Evolutionary conservation across 1,284 basidiomycete species (phyloP).

Genomic region (Sanghuangporus sanghuang): DNA sequence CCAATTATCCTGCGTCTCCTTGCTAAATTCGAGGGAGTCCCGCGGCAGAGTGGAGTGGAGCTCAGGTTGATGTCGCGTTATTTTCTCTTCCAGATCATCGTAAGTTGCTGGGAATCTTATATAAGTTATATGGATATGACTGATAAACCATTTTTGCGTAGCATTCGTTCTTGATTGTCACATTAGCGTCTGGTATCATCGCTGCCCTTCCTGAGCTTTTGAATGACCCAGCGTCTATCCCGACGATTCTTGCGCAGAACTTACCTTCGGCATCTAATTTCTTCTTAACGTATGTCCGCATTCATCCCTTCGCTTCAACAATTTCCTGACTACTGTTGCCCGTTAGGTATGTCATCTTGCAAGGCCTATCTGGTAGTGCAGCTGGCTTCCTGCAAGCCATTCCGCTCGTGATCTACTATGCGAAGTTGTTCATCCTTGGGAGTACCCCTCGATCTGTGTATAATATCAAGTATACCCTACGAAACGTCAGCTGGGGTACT

Average conservation of each 20-base stretch:
- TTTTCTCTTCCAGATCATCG: slow-evolving; percentile 89
- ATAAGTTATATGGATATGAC: neutral
- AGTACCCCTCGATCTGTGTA: slow-evolving; percentile 88
- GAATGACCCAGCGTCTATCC: slow-evolving; percentile 55
- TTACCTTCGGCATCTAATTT: slow-evolving; percentile 89
- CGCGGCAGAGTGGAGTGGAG: slow-evolving; percentile 78
- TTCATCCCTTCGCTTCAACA: neutral
- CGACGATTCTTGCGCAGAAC: slow-evolving; percentile 65
- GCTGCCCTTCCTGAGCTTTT: slow-evolving; percentile 58
- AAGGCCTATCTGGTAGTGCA: slow-evolving; percentile 72
- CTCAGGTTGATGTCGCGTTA: slow-evolving; percentile 88
- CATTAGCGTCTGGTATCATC: slow-evolving; percentile 77
- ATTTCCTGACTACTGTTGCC: neutral
- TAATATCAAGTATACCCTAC: slow-evolving; percentile 67
- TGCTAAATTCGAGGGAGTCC: slow-evolving; percentile 76
- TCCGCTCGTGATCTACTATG: slow-evolving; percentile 76
- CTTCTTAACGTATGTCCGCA: slow-evolving; percentile 54
- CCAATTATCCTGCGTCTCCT: slow-evolving; percentile 83
- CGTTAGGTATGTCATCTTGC: slow-evolving; percentile 56
- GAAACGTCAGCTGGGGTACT: slow-evolving; percentile 80
- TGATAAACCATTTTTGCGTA: slow-evolving; percentile 25
- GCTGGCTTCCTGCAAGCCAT: slow-evolving; percentile 80
- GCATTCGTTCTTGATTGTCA: slow-evolving; percentile 89
- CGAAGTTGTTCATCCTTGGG: slow-evolving; percentile 80
- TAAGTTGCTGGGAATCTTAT: slow-evolving; percentile 35